Evolutionary conservation across 306 rosid genomes (phyloP), one percentile per base, ranked within the genome.

Genomic region (Ammopiptanthus mongolicus): DNA sequence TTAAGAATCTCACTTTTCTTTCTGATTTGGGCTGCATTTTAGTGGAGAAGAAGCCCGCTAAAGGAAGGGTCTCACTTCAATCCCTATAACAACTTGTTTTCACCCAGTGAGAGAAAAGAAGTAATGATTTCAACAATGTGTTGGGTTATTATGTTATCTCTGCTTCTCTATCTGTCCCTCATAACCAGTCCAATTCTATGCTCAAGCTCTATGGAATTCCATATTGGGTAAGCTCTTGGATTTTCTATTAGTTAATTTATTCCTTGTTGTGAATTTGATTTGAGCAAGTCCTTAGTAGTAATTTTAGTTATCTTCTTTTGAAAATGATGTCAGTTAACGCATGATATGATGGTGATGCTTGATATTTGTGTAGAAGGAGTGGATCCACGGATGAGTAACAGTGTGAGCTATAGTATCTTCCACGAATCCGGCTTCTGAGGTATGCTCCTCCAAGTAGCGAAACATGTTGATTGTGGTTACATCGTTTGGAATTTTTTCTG

Each of bases 1-100:
- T 34, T 22, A n/a, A n/a, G 33, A 7, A 58, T 12, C 17, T 28
- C 2, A 52, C 57, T 39, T 37, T 31, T 33, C 11, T 14, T 59
- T 80, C 15, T 57, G 56, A 28, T 56, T 6, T 82, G 46, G 56
- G 23, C 23, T 68, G 68, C 9, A 59, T 64, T 84, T 73, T 84
- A 91, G 96, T 87, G 88, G 97, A 56, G 17, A 4, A 84, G 97
- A 91, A 88, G 93, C 82, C 97, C 97, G 29, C 93, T 93, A 48
- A 91, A 91, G 61, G 47, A 87, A 41, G 97, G 97, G 2, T 91
- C 97, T 6, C 97, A 91, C 50, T 91, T 91, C 83, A 85, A 87
- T 63, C 97, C 97, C 10, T 46, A 87, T 69, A 87, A 93, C 53
- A 80, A 75, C 2, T 48, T 91, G 82, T 91, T 91, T 57, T 31